Percentiles rank a stretch among this genome's conserved stretches.
Conservation (phyloP, 441 rosid species). For the Isatis lusitanica region DNA sequence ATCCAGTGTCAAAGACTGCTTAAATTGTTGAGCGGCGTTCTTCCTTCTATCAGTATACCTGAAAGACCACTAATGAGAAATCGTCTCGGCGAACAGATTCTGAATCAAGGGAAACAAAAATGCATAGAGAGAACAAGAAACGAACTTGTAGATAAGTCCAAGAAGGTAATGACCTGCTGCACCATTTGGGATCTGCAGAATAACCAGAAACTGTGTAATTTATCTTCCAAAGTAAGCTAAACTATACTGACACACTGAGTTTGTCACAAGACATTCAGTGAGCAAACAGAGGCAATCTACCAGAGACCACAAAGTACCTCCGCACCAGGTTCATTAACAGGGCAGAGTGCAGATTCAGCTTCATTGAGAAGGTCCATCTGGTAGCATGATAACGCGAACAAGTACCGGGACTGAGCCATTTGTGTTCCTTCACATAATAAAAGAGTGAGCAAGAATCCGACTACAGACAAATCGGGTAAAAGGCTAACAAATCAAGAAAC, state of each 20-base stretch:
- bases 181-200: slow-evolving; percentile 82
- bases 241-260: slow-evolving; percentile 4
- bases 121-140: slow-evolving; percentile 9
- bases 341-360: slow-evolving; percentile 87
- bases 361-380: slow-evolving; percentile 94
- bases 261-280: background rate
- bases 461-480: background rate
- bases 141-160: slow-evolving; percentile 88
- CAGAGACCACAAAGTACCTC: slow-evolving; percentile 57
- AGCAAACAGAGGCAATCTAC: slow-evolving; percentile 4
- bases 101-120: background rate
- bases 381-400: slow-evolving; percentile 94
- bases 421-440: slow-evolving; percentile 69
- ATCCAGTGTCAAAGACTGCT: slow-evolving; percentile 80
- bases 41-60: slow-evolving; percentile 94
- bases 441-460: background rate
- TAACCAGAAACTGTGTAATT: slow-evolving; percentile 1
- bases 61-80: slow-evolving; percentile 34
- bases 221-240: slow-evolving; percentile 1
- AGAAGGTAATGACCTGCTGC: slow-evolving; percentile 97
- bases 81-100: slow-evolving; percentile 1
- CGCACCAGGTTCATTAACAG: slow-evolving; percentile 71
- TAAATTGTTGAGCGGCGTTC: slow-evolving; percentile 77
- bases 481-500: slow-evolving; percentile 3
- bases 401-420: slow-evolving; percentile 94